Base-by-base conservation (phyloP, 2,329 filamentous ascomycete species). In the Pseudocercospora eumusae region DNA sequence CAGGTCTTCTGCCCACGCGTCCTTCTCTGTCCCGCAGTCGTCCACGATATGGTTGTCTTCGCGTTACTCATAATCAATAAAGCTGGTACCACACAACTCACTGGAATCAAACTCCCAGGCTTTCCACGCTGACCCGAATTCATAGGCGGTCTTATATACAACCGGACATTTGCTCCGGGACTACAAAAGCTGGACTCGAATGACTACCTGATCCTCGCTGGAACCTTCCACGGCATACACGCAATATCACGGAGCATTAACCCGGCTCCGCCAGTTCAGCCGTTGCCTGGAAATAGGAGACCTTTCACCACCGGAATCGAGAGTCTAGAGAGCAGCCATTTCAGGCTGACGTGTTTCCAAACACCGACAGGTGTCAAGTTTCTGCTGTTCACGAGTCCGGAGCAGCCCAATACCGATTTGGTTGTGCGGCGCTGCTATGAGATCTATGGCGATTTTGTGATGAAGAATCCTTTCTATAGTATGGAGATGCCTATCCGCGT, bases 401-500 rank as follows among this genome's bases (percentile, higher is more conserved):
- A 91, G 67, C 93, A 96, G 80, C 86, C 88, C 54, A 96, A 96
- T 73, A 88, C 96, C 42, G 95, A 98, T 71, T 83, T 86, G 11
- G 89, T 93, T 49, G 88, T 96, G 69, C 84, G 87, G 74, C 89
- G 87, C 76, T 88, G 97, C 71, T 98, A 99, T 76, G 95, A 98
- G 76, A 80, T 98, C 57, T 99, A 98, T 80, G 86, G 91, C 56
- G 95, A 99, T 77, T 98, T 91, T 75, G 95, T 99, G 69, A 98
- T 97, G 92, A 99, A 98, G 83, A 99, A 99, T 76, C 95, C 95
- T 0, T 99, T 99, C 75, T 98, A 98, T 79, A 93, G 95, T 73
- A 83, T 96, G 61, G 95, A 99, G 80, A 99, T 98, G 93, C 95
- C 95, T 6, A 87, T 99, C 58, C 84, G 95, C 64, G 96, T 95